Evolutionary conservation across 1,284 basidiomycete genomes (phyloP), one percentile per base, ranked within the genome.

Genomic region (Cutaneotrichosporon cavernicola): DNA sequence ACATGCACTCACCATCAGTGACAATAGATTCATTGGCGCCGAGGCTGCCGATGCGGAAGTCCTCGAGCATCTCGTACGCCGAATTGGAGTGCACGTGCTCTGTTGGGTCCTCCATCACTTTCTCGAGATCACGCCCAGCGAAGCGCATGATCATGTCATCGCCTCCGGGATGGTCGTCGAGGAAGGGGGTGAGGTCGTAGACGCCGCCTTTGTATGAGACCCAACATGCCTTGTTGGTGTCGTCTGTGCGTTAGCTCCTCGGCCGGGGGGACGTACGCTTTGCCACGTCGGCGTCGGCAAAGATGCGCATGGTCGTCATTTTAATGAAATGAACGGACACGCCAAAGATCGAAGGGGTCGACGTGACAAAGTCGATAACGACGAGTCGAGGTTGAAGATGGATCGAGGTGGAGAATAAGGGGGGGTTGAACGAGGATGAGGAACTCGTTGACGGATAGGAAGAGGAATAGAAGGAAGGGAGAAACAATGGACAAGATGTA

Each of bases 1-100:
- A 32, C 30, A 7, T 34, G 16, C 16, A 84, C 87, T 67, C 70
- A 91, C 90, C 88, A 51, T 95, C 91, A 65, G 86, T 85, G 58
- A 95, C 89, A 43, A 88, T 86, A 47, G 82, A 86, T 72, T 90
- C 89, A n/a, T 86, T 87, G 0, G 84, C 85, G 5, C 91, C 92
- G 57, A 97, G 73, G 69, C 88, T 85, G 31, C 94, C 94, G 74
- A 97, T 85, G 61, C 86, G 70, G 77, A 91, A 92, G 77, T 97
- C 94, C 32, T 90, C 87, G 73, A 99, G 79, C 87, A 99, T 91
- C 52, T 90, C 89, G 77, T 92, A 99, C 0, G 96, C 97, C 5
- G 89, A 87, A 31, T 91, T 88, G 2, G 92, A 95, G 80, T 99
- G 97, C n/a, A 89, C 88, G 80, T 99, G 97, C 73, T 91, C 88